Conservation (phyloP, 106 monocot genomes). For the Acanthochlamys bracteata region DNA sequence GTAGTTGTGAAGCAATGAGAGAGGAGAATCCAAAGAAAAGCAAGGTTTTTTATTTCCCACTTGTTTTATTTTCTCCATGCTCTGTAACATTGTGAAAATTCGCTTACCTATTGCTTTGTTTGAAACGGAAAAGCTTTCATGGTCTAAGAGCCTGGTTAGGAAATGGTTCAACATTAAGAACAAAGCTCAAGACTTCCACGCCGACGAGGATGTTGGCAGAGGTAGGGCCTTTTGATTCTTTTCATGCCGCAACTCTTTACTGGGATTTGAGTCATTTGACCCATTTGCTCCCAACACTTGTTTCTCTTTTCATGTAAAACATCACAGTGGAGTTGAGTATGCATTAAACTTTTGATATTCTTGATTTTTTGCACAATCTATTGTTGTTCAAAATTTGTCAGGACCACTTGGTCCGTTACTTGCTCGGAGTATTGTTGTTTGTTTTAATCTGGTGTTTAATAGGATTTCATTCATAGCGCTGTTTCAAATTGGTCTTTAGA, state of each 20-base stretch:
- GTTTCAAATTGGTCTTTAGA: no score
- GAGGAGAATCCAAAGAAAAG: slow-evolving; percentile 82
- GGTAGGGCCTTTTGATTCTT: slow-evolving; percentile 26
- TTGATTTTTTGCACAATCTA: background rate
- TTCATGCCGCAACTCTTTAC: slow-evolving; percentile 2
- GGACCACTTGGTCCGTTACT: no score
- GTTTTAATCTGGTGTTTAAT: no score
- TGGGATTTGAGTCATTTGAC: slow-evolving; percentile 11
- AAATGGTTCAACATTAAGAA: slow-evolving; percentile 99
- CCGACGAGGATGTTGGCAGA: slow-evolving; percentile 54
- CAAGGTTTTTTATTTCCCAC: slow-evolving; percentile 47
- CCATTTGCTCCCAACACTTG: background rate
- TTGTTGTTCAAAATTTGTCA: background rate
- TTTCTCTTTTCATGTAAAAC: background rate
- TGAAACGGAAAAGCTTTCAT: slow-evolving; percentile 57
- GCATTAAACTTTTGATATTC: background rate
- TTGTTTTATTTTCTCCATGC: background rate
- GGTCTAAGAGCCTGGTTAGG: slow-evolving; percentile 83
- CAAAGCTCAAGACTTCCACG: slow-evolving; percentile 84
- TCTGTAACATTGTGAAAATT: background rate
- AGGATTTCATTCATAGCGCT: no score
- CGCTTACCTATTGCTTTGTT: background rate
- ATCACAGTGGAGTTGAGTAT: background rate
- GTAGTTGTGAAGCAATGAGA: slow-evolving; percentile 68
- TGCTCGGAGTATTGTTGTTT: background rate